These are phyloP conservation scores for Zygotorulaspora chibaensis DNA, from an alignment of 805 yeast species.

Conservation along the genomic window DNA sequence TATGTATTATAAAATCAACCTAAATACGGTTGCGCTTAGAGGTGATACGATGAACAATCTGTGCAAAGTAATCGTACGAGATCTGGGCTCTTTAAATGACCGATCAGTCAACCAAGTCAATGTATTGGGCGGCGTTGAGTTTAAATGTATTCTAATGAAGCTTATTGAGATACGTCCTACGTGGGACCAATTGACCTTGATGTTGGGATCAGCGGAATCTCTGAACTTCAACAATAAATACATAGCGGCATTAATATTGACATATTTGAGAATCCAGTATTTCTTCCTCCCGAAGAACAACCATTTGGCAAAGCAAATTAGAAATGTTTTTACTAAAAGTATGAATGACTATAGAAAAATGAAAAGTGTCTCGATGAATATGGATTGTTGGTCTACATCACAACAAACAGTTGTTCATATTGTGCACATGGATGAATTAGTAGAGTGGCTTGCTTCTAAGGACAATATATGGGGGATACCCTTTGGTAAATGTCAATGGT, in stretches of 20 bases:
- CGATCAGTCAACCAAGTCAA: conserved; percentile 13
- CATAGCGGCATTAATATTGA: conserved; percentile 45
- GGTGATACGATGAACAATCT: conserved; percentile 30
- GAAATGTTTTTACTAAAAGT: conserved; percentile 49
- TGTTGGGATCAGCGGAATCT: conserved; percentile 44
- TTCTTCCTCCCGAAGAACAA: conserved; percentile 32
- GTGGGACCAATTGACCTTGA: conserved; percentile 21
- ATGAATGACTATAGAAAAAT: conserved; percentile 67
- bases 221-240: conserved; percentile 60
- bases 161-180: conserved; percentile 72
- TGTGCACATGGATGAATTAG: conserved; percentile 66
- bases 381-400: conserved; percentile 33
- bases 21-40: conserved; percentile 23
- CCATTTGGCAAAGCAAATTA: conserved; percentile 45
- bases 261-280: conserved; percentile 52
- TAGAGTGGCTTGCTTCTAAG: conserved; percentile 54
- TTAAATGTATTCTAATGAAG: conserved; percentile 64
- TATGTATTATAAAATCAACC: conserved; percentile 31
- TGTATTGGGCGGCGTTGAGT: conserved; percentile 33
- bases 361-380: conserved; percentile 40
- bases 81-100: conserved; percentile 25
- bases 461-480: conserved; percentile 69
- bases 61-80: conserved; percentile 22
- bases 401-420: conserved; percentile 25
- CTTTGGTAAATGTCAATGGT: conserved; percentile 56